Base-by-base conservation (phyloP, 257 asterid genomes). In the Fraxinus americana region DNA sequence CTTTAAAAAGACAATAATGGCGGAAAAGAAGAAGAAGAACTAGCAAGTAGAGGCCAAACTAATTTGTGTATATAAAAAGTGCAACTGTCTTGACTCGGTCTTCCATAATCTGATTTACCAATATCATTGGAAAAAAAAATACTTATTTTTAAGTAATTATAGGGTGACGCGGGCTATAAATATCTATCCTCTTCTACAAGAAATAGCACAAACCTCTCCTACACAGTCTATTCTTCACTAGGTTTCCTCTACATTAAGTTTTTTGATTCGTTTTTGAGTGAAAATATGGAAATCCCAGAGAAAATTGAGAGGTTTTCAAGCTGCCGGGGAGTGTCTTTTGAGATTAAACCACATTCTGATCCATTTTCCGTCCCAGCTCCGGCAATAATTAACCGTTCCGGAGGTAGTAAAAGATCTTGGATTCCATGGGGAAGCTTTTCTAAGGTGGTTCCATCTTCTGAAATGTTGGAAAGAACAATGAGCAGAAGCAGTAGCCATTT, bases 281-380 rank as follows among this genome's bases (percentile, higher is more conserved):
- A 61, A 16, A 32, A n/a, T 35, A 92, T 89, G 92, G 86, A 73
- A 45, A 87, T 50, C 7, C 50, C 7, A 8, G 83, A 82, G n/a
- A 84, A 72, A 5, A 1, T 87, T 0, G 86, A 41, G 76, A 86
- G 92, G 79, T 92, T 89, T 73, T 81, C 90, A 2, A 92, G 97
- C 80, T 90, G 97, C 75, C 76, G 97, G 80, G 96, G 97, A 0
- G 97, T 92, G 67, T 86, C 97, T 45, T 92, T 90, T 13, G 97
- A 90, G 77, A 90, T 92, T 65, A 87, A 90, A 54, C 89, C 96
- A 79, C 97, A 85, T 73, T 36, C 79, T 13, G 87, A 90, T 73
- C 87, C 78, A 5, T 91, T 90, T 36, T 75, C 87, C 21, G 45
- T 85, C 66, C 88, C 2, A 38, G 78, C 13, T 80, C 79, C 4